A percentile compares a stretch with the other conserved stretches of the same genome.
These are phyloP conservation scores for Candida insectorum DNA, from an alignment of 805 yeast species.

Conservation along the genomic window DNA sequence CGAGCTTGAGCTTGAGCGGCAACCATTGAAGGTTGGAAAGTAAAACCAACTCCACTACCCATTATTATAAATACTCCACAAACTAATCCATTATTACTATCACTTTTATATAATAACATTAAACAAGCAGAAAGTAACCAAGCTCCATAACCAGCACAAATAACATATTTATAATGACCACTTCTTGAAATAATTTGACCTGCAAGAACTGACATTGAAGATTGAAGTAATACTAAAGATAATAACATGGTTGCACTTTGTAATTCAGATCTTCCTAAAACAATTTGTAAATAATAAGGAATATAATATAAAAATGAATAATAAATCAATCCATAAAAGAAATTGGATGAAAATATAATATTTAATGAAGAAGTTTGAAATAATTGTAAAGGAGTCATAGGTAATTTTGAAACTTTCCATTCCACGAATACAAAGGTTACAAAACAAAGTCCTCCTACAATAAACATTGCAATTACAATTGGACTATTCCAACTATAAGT, in stretches of 20 bases:
- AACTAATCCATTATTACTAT: slow-evolving; percentile 29
- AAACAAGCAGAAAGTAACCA: slow-evolving; percentile 43
- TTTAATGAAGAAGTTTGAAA: slow-evolving; percentile 35
- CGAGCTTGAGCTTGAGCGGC: slow-evolving; percentile 49
- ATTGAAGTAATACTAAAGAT: slow-evolving; percentile 43
- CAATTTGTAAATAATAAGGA: slow-evolving; percentile 21
- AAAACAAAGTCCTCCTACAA: slow-evolving; percentile 32
- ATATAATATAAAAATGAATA: slow-evolving; percentile 45
- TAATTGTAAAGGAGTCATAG: slow-evolving; percentile 51
- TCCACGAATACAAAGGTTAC: slow-evolving; percentile 48
- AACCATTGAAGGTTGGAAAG: slow-evolving; percentile 54
- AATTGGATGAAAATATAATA: slow-evolving; percentile 27
- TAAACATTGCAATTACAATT: slow-evolving; percentile 31
- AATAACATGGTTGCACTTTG: slow-evolving; percentile 39
- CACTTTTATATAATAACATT: slow-evolving; percentile 25
- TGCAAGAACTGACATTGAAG: slow-evolving; percentile 38
- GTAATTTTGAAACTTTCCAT: slow-evolving; percentile 44
- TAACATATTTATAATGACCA: slow-evolving; percentile 41
- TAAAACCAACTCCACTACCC: slow-evolving; percentile 44
- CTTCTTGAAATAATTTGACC: slow-evolving; percentile 45
- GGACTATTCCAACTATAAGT: slow-evolving; percentile 52
- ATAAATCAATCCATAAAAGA: slow-evolving; percentile 49
- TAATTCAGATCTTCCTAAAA: slow-evolving; percentile 37
- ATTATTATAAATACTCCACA: slow-evolving; percentile 15
- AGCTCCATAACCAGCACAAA: slow-evolving; percentile 37